These are phyloP conservation scores for Penicillium bovifimosum DNA, from an alignment of 495 filamentous ascomycete genomes.

Conservation along the genomic window DNA sequence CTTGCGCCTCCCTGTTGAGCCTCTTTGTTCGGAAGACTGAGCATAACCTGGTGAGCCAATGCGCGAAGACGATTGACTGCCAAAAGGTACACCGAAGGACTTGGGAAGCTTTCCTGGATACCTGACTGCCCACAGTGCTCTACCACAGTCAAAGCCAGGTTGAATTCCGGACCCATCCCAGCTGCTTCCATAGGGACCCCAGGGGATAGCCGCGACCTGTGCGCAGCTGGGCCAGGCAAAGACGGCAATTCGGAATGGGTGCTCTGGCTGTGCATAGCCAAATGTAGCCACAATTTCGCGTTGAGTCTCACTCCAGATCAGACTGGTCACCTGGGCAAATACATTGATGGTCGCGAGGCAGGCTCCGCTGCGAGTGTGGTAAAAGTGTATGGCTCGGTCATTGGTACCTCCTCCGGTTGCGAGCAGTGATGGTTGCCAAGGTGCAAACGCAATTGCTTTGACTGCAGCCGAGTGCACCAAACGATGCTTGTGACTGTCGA, in stretches of 20 bases:
- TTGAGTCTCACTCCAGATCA: slow-evolving; percentile 83
- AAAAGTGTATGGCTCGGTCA: slow-evolving; percentile 94
- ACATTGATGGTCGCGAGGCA: slow-evolving; percentile 88
- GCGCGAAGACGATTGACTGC: slow-evolving; percentile 5
- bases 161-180: slow-evolving; percentile 51
- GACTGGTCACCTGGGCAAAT: slow-evolving; percentile 84
- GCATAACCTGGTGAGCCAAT: not conserved
- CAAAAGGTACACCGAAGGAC: slow-evolving; percentile 5
- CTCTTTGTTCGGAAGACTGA: not conserved
- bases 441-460: slow-evolving; percentile 96
- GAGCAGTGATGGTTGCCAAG: slow-evolving; percentile 82
- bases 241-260: slow-evolving; percentile 84
- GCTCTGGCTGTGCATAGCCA: slow-evolving; percentile 92
- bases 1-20: not conserved
- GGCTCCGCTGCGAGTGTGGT: slow-evolving; percentile 78
- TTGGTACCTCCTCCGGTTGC: slow-evolving; percentile 92
- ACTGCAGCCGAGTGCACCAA: slow-evolving; percentile 83
- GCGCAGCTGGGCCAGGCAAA: slow-evolving; percentile 94
- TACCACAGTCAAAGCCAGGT: slow-evolving; percentile 26
- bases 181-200: slow-evolving; percentile 74
- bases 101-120: slow-evolving; percentile 38
- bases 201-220: slow-evolving; percentile 84
- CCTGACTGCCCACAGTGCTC: slow-evolving; percentile 45
- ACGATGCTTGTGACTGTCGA: slow-evolving; percentile 60
- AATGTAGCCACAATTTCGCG: slow-evolving; percentile 91